Conservation (phyloP, 2,329 filamentous ascomycete species). For the Biscogniauxia marginata region DNA sequence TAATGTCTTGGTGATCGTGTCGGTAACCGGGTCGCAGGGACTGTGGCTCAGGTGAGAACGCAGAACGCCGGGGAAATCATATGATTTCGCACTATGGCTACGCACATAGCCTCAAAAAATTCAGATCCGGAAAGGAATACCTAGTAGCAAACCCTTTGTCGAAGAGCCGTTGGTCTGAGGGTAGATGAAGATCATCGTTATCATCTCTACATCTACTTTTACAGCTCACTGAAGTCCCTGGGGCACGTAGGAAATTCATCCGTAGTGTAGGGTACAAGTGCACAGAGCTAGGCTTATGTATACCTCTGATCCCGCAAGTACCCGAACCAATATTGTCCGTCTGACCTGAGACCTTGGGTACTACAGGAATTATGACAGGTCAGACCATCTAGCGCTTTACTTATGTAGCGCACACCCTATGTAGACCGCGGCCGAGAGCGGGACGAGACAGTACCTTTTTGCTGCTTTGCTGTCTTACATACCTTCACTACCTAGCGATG, state of each 20-base stretch:
- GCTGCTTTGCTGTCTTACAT: neutral
- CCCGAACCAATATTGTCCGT: conserved; percentile 10
- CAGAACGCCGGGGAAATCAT: conserved; percentile 12
- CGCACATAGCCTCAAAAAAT: neutral
- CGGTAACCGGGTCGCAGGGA: conserved; percentile 9
- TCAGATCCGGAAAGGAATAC: neutral
- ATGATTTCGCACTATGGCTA: neutral
- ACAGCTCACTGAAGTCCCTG: neutral
- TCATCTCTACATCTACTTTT: neutral
- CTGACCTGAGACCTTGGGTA: conserved; percentile 6
- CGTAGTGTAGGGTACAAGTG: neutral
- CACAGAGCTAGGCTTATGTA: neutral
- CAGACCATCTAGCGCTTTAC: conserved; percentile 1
- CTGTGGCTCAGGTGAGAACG: conserved; percentile 5
- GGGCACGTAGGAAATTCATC: neutral
- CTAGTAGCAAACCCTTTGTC: neutral
- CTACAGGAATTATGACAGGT: conserved; percentile 12
- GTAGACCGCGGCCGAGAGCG: conserved; percentile 4
- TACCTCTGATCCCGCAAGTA: conserved; percentile 11
- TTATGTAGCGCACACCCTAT: conserved; percentile 1
- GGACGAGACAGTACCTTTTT: neutral
- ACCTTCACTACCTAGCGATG: neutral
- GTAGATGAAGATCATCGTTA: neutral
- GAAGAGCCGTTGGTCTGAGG: neutral
- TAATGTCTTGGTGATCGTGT: conserved; percentile 6